Conservation (phyloP, 192 early-diverging fungal species). For the Podila minutissima region DNA sequence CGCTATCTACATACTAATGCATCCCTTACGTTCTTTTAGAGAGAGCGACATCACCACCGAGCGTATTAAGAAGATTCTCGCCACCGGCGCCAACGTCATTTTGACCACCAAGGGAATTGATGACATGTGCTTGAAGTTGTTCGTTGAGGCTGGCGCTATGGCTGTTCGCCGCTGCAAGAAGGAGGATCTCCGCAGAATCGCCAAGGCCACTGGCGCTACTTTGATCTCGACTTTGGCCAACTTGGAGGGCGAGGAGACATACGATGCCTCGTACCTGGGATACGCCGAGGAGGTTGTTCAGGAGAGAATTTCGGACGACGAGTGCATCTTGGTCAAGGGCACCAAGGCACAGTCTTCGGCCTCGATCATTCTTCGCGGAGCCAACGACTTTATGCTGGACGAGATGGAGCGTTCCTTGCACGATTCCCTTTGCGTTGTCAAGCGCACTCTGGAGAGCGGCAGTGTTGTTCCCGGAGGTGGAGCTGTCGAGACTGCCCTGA, state of each 20-base stretch:
- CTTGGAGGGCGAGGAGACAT: slow-evolving; percentile 98
- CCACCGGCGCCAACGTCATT: slow-evolving; percentile 95
- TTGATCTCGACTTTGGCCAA: slow-evolving; percentile 95
- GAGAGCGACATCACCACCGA: slow-evolving; percentile 98
- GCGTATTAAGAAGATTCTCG: slow-evolving; percentile 94
- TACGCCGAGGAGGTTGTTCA: slow-evolving; percentile 96
- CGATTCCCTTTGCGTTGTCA: slow-evolving; percentile 94
- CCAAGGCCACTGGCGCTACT: slow-evolving; percentile 96
- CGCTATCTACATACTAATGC: background rate
- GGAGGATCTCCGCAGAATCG: slow-evolving; percentile 97
- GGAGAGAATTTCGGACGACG: slow-evolving; percentile 97
- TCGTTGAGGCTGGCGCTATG: slow-evolving; percentile 98
- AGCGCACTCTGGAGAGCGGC: slow-evolving; percentile 95
- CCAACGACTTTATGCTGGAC: slow-evolving; percentile 99
- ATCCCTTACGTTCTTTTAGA: slow-evolving; percentile 51
- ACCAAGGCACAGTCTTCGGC: slow-evolving; percentile 88
- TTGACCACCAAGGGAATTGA: slow-evolving; percentile 99
- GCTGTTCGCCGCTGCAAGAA: slow-evolving; percentile 95
- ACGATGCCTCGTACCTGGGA: slow-evolving; percentile 89
- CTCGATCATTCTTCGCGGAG: slow-evolving; percentile 96
- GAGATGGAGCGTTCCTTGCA: slow-evolving; percentile 99
- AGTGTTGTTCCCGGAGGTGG: slow-evolving; percentile 98
- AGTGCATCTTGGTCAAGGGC: slow-evolving; percentile 95
- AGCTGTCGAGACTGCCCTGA: slow-evolving; percentile 93
- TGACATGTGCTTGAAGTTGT: slow-evolving; percentile 97